Percentiles rank a stretch among this genome's conserved stretches.
Conservation (phyloP, 352 stramenopile genomes). For the Thalassiosira mediterranea region DNA sequence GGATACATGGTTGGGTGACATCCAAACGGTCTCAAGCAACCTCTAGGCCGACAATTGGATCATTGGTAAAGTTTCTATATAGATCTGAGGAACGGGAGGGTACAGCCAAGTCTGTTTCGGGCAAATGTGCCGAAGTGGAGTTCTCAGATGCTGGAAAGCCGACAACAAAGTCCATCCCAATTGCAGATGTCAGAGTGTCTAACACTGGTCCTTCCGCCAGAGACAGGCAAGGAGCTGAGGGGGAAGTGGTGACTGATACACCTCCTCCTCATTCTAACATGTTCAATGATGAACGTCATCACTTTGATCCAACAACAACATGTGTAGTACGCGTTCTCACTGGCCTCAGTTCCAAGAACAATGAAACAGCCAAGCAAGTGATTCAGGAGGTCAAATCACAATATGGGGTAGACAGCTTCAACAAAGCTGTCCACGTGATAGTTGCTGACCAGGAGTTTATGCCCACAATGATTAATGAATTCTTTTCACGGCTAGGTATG, state of each 20-base stretch:
- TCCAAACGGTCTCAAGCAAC: background rate
- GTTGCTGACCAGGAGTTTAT: slow-evolving; percentile 39
- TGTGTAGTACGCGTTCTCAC: slow-evolving; percentile 12
- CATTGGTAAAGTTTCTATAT: slow-evolving; percentile 10
- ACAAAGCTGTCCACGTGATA: slow-evolving; percentile 22
- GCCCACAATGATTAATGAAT: slow-evolving; percentile 34
- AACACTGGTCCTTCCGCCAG: background rate
- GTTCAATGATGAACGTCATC: slow-evolving; percentile 21
- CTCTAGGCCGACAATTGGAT: background rate
- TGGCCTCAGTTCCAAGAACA: slow-evolving; percentile 32
- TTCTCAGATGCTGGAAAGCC: background rate
- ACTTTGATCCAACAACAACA: slow-evolving; percentile 14
- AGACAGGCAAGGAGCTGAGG: no score
- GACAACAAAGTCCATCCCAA: background rate
- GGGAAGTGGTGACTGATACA: no score
- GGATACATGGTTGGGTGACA: no score
- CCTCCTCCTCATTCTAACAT: no score
- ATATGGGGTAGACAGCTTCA: slow-evolving; percentile 17
- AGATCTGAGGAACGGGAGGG: slow-evolving; percentile 8
- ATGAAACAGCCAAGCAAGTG: slow-evolving; percentile 14
- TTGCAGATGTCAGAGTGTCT: background rate
- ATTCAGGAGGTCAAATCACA: slow-evolving; percentile 17
- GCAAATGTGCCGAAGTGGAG: background rate
- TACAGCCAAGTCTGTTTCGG: background rate
- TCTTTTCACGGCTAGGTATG: slow-evolving; percentile 10